A percentile compares a stretch with the other conserved stretches of the same genome.
Conservation (phyloP, 805 yeast genomes). For the Spencermartinsiella europaea region DNA sequence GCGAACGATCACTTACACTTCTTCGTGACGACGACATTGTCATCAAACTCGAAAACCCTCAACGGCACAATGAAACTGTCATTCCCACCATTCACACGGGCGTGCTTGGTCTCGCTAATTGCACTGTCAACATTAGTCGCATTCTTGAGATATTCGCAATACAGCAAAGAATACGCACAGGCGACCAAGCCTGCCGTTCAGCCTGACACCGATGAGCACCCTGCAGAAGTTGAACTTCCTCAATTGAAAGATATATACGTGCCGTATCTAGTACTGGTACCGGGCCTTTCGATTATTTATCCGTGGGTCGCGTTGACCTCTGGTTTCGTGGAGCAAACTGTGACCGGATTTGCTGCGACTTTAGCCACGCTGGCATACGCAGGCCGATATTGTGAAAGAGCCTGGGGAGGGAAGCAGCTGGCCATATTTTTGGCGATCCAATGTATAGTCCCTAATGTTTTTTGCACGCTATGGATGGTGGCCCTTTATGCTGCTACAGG, state of each 20-base stretch:
- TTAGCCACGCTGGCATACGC: slow-evolving; percentile 44
- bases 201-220: background rate
- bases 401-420: slow-evolving; percentile 57
- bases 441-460: slow-evolving; percentile 35
- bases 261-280: slow-evolving; percentile 18
- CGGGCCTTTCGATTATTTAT: slow-evolving; percentile 21
- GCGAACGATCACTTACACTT: no score
- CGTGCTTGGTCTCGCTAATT: slow-evolving; percentile 5
- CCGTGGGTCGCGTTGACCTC: slow-evolving; percentile 51
- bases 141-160: slow-evolving; percentile 10
- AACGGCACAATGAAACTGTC: slow-evolving; percentile 10
- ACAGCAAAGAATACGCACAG: background rate
- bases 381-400: slow-evolving; percentile 59
- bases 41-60: no score
- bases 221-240: slow-evolving; percentile 2
- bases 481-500: slow-evolving; percentile 16
- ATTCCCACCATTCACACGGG: slow-evolving; percentile 19
- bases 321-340: slow-evolving; percentile 42
- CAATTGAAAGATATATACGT: slow-evolving; percentile 10
- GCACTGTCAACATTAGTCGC: slow-evolving; percentile 5
- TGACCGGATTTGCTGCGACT: slow-evolving; percentile 36
- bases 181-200: background rate
- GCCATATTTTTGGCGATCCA: slow-evolving; percentile 42
- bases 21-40: no score
- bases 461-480: slow-evolving; percentile 30